Evolutionary conservation across 129 eudicot genomes (phyloP).

Genomic region (Silybum marianum): DNA sequence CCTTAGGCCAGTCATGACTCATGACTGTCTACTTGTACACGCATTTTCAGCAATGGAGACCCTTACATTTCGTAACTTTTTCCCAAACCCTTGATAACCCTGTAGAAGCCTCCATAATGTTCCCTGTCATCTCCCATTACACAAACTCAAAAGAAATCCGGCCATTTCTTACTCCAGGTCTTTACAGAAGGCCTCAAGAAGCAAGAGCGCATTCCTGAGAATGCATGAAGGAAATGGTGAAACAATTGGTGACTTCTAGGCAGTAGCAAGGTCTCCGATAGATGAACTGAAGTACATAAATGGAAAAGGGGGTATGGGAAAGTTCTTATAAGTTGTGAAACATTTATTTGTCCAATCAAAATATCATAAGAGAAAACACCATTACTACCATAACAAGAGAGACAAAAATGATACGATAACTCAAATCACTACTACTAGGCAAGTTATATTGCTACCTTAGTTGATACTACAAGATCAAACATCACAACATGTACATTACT

Average conservation of each 20-base stretch:
- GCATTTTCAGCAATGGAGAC: constrained; percentile 77
- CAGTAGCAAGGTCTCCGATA: too few species aligned
- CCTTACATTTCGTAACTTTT: constrained; percentile 60
- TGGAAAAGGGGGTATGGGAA: too few species aligned
- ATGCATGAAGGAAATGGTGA: too few species aligned
- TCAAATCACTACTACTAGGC: neutral
- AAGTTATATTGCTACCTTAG: too few species aligned
- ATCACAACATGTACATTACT: neutral
- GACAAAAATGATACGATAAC: too few species aligned
- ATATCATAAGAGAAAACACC: neutral
- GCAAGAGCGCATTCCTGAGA: too few species aligned
- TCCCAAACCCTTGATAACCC: constrained; percentile 63
- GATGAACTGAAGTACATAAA: neutral
- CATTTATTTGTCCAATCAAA: neutral
- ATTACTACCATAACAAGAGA: too few species aligned
- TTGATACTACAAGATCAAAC: too few species aligned
- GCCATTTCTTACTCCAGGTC: neutral
- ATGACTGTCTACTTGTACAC: constrained; percentile 61
- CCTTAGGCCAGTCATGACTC: too few species aligned
- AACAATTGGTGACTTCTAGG: neutral
- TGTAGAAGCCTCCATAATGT: constrained; percentile 73
- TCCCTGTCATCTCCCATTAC: constrained; percentile 82
- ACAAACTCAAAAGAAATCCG: constrained; percentile 26
- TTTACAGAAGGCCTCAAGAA: too few species aligned
- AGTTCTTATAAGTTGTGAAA: too few species aligned